Percentiles rank a stretch among this genome's conserved stretches.
phyloP scores from a whole-genome alignment of 768 basidiomycete genomes.

The Rhizopogon vinicolor region DNA sequence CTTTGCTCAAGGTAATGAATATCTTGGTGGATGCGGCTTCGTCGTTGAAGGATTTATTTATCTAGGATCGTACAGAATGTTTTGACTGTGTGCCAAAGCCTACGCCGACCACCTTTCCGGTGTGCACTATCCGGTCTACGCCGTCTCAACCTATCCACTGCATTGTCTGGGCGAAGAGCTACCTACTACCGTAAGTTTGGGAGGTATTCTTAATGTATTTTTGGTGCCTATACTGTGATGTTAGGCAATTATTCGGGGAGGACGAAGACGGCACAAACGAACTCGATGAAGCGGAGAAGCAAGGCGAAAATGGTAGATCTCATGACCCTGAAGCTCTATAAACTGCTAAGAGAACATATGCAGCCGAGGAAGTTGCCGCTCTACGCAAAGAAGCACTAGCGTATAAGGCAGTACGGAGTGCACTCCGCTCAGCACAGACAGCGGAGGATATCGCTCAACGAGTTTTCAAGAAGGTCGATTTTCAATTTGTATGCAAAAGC shows the following conservation, averaged over 20 bases:
- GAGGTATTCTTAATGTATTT: background rate
- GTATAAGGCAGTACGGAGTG: constrained; percentile 74
- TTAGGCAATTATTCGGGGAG: constrained; percentile 91
- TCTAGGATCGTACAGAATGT: constrained; percentile 84
- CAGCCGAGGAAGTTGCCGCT: constrained; percentile 87
- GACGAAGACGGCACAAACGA: constrained; percentile 81
- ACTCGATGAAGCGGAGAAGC: constrained; percentile 86
- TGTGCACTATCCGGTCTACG: constrained; percentile 96
- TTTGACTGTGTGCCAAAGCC: constrained; percentile 95
- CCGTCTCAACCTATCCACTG: constrained; percentile 98
- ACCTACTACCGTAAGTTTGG: constrained; percentile 76
- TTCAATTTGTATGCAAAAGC: background rate
- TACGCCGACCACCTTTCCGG: constrained; percentile 91
- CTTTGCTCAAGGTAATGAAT: constrained; percentile 68
- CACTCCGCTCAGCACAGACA: constrained; percentile 44
- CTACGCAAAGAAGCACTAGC: constrained; percentile 87
- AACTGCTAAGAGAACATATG: background rate
- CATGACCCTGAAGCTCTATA: constrained; percentile 9
- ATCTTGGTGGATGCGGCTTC: background rate
- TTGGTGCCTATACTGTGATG: background rate
- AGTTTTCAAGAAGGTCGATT: constrained; percentile 78
- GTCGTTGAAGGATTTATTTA: background rate
- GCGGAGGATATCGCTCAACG: constrained; percentile 53
- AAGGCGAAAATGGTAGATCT: constrained; percentile 82
- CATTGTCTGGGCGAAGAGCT: constrained; percentile 98